phyloP scores from a whole-genome alignment of 1,284 basidiomycete species.

The Trichosporon ovoides region DNA sequence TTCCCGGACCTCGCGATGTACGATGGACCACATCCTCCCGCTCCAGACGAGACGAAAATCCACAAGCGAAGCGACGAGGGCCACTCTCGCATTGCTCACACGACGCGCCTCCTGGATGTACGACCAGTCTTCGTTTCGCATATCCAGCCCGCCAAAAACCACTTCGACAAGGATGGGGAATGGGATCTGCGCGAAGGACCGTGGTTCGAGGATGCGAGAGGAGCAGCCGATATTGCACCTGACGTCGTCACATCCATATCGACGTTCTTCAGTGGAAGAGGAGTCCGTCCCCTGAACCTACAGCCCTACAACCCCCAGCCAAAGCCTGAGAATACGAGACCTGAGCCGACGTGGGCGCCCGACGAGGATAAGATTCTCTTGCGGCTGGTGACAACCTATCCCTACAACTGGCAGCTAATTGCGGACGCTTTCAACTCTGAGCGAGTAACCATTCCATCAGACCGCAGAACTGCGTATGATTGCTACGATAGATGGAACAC shows the following conservation, averaged over 20 bases:
- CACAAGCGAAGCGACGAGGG: conserved; percentile 54
- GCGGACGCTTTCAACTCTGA: conserved; percentile 81
- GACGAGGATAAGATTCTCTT: conserved; percentile 73
- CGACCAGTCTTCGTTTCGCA: conserved; percentile 56
- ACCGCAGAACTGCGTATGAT: conserved; percentile 71
- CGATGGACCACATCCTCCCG: conserved; percentile 37
- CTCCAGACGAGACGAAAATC: conserved; percentile 38
- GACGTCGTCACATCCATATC: conserved; percentile 35
- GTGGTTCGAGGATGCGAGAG: conserved; percentile 50
- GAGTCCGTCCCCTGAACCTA: conserved; percentile 52
- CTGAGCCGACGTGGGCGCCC: conserved; percentile 66
- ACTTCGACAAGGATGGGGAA: conserved; percentile 31
- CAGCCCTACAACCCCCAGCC: conserved; percentile 19
- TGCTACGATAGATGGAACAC: conserved; percentile 77
- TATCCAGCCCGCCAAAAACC: conserved; percentile 53
- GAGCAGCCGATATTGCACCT: conserved; percentile 32
- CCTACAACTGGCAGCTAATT: conserved; percentile 82
- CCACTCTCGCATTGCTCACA: conserved; percentile 51
- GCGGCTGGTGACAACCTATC: conserved; percentile 69
- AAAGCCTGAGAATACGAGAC: conserved; percentile 47
- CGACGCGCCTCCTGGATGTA: conserved; percentile 54
- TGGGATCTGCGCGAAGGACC: conserved; percentile 51
- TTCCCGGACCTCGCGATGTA: conserved; percentile 55
- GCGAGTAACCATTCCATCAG: conserved; percentile 65
- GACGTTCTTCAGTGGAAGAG: conserved; percentile 34